Evolutionary conservation across 768 basidiomycete species (phyloP), one percentile per base, ranked within the genome.

Genomic region (Pisolithus albus): DNA sequence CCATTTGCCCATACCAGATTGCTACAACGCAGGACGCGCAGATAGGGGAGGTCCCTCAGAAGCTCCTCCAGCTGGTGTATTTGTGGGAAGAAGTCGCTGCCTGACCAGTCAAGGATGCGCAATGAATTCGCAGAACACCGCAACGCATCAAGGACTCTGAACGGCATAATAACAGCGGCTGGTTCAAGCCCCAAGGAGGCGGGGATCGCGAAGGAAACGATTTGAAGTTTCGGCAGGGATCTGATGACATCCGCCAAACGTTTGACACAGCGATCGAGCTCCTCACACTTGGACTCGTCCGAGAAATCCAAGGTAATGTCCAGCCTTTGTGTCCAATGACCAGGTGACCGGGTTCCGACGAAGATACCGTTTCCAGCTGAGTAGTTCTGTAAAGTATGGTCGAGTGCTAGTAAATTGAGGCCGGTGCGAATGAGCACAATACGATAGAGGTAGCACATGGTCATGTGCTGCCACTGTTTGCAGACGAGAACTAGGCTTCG

Each of bases 401-500:
- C 52, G n/a, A 68, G 60, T n/a, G 62, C 61, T 10, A 48, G 23
- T 10, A 66, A 7, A 47, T 40, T 57, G n/a, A 50, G 55, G 13
- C 26, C 50, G 21, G 54, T 58, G 1, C 60, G 52, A 1, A 66
- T 51, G 40, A 56, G 59, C 1, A 66, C 49, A 9, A 64, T 58
- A 30, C 41, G 44, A 34, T 68, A 64, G 32, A 68, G 64, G 38
- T 36, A 54, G 4, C 56, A 57, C 15, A 44, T 40, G 26, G 64
- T 59, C 36, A 67, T 49, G 37, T 58, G 52, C 56, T 56, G 62
- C 66, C 65, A 66, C 42, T 53, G 57, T 45, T 46, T 66, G 53
- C 62, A 68, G 42, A 66, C 66, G 10, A 59, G 59, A 2, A 68
- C 66, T n/a, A 67, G 55, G 28, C 53, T 48, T 8, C 57, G 56